These are phyloP conservation scores for Phytophthora pinifolia DNA, from an alignment of 352 stramenopile genomes.

Conservation along the genomic window DNA sequence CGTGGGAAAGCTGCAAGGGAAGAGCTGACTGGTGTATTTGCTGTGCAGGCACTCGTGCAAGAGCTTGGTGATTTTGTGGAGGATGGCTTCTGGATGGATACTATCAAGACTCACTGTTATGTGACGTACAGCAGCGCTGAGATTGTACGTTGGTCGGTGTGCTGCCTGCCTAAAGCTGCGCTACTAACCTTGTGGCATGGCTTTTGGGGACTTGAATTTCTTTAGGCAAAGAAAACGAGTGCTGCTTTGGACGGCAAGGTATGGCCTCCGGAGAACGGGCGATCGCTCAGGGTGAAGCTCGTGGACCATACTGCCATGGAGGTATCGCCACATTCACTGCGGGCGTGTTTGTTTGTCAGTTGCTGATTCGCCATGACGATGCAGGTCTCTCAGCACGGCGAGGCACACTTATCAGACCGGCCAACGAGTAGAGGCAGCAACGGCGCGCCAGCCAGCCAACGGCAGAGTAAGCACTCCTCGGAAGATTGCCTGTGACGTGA, in stretches of 20 bases:
- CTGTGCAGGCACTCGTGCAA: constrained; percentile 53
- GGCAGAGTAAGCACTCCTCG: constrained; percentile 19
- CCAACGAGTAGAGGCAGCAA: constrained; percentile 28
- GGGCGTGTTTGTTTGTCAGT: constrained; percentile 1
- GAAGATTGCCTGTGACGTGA: background rate
- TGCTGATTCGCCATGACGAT: background rate
- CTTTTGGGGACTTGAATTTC: background rate
- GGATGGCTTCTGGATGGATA: constrained; percentile 86
- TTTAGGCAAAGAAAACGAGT: constrained; percentile 50
- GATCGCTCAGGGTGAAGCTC: constrained; percentile 39
- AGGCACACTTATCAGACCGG: constrained; percentile 18
- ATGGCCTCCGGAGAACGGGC: constrained; percentile 69
- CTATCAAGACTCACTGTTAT: constrained; percentile 88
- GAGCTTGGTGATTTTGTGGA: constrained; percentile 57
- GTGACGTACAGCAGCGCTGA: constrained; percentile 65
- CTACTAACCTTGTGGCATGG: no score
- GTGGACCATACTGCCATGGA: constrained; percentile 49
- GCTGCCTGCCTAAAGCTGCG: no score
- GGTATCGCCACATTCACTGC: constrained; percentile 25
- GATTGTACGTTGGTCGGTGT: constrained; percentile 49
- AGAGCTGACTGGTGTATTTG: constrained; percentile 1
- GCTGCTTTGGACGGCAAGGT: constrained; percentile 48
- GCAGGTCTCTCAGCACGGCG: constrained; percentile 33
- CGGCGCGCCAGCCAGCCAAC: constrained; percentile 15
- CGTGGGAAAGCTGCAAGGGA: background rate